Percentiles rank a stretch among this genome's conserved stretches.
Conservation (phyloP, 805 yeast species). For the Kodamaea hsintzibuensis region DNA sequence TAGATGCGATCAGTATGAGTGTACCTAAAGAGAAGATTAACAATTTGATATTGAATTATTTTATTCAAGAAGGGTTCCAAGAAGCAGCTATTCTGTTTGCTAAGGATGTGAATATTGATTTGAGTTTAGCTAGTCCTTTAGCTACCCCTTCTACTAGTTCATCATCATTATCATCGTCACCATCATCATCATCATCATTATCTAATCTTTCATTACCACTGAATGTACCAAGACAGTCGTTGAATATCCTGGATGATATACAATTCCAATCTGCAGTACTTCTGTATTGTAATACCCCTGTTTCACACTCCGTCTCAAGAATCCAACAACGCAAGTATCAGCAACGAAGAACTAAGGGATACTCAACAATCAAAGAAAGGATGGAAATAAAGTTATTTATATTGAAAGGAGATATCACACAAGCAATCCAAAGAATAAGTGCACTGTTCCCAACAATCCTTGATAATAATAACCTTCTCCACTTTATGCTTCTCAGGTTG, state of each 20-base stretch:
- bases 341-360: constrained; percentile 30
- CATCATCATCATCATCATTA: neutral
- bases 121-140: neutral
- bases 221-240: neutral
- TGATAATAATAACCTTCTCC: constrained; percentile 62
- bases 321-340: neutral
- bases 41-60: constrained; percentile 65
- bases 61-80: constrained; percentile 76
- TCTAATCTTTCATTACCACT: neutral
- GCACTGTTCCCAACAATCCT: constrained; percentile 62
- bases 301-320: neutral
- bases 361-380: constrained; percentile 53
- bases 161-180: neutral
- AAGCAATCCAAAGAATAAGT: constrained; percentile 58
- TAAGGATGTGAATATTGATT: constrained; percentile 48
- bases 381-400: constrained; percentile 54
- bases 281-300: constrained; percentile 7
- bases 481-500: constrained; percentile 70
- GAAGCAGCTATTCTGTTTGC: constrained; percentile 65
- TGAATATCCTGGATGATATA: constrained; percentile 14
- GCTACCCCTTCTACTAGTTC: neutral
- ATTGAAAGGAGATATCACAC: constrained; percentile 59
- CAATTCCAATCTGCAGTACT: constrained; percentile 15
- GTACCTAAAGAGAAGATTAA: constrained; percentile 43
- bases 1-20: neutral